Base-by-base conservation (phyloP, 352 stramenopile genomes). In the Pythium sp. region DNA sequence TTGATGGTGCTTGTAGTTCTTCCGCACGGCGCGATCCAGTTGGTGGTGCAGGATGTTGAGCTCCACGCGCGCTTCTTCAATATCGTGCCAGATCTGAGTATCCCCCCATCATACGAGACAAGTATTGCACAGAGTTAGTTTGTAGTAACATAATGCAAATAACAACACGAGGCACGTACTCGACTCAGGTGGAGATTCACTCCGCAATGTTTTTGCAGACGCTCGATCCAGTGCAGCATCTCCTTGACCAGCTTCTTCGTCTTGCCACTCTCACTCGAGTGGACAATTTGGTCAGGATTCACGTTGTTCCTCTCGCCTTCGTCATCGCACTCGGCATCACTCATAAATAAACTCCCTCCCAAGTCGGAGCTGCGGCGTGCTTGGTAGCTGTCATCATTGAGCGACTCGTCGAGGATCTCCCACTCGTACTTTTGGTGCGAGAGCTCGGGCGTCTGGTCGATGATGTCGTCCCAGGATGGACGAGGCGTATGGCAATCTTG, bases 201-300 rank as follows among this genome's bases (percentile, higher is more conserved):
- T 14, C 82, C 84, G 49, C 84, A 92, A 64, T 92, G 84, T 58
- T 91, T 91, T 47, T 94, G 86, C 6, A 94, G 77, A 1, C 82
- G 82, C 54, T 92, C 84, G 30, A 94, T 90, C 84, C 86, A 94
- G 60, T 90, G 79, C 11, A 91, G 30, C 70, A 94, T 87, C 62
- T 92, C 86, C 49, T 84, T 86, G 0, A 94, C 84, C 0, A 94
- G 72, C 3, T 70, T 68, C 38, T 86, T 80, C 0, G 81, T 90
- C 20, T 67, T 62, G 24, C 69, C 41, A 26, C 36, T 56, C 7
- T 55, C 22, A 0, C 46, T 28, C n/a, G 46, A 69, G 41, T 58
- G 58, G 1, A 36, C 24, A 3, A 8, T 12, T 3, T 41, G 38
- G 22, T 70, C 5, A 15, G 12, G 15, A 1, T 43, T 60, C 5